phyloP scores from a whole-genome alignment of 164 flowering plant genomes.

The Chimonanthus salicifolius region DNA sequence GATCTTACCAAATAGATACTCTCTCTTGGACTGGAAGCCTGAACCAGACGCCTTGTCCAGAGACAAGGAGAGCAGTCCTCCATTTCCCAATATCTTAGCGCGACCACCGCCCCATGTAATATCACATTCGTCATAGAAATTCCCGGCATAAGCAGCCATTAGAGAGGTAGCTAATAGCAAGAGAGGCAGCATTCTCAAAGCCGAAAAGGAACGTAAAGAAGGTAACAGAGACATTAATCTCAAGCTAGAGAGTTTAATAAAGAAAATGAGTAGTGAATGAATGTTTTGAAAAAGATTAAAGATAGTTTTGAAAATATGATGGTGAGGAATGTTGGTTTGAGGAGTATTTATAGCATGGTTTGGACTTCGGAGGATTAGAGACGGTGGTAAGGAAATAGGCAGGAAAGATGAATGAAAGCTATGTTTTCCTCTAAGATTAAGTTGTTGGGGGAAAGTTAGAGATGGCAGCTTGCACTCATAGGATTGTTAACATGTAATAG shows the following conservation, averaged over 20 bases:
- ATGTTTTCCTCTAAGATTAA: neutral
- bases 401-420: neutral
- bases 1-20: conserved; percentile 25
- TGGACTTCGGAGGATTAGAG: neutral
- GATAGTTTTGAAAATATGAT: neutral
- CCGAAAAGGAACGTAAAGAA: neutral
- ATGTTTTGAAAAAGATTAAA: neutral
- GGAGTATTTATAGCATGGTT: neutral
- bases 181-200: neutral
- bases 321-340: neutral
- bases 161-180: neutral
- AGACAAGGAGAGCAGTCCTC: conserved; percentile 22
- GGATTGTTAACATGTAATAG: neutral
- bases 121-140: conserved; percentile 7
- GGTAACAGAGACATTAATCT: neutral
- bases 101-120: conserved; percentile 10
- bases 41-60: conserved; percentile 31
- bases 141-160: neutral
- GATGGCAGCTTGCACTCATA: neutral
- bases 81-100: conserved; percentile 4
- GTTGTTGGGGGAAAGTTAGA: neutral
- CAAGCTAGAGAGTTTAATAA: neutral
- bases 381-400: neutral
- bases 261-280: neutral
- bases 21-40: conserved; percentile 30